A percentile compares a stretch with the other conserved stretches of the same genome.
Conservation (phyloP, 768 basidiomycete species). For the Podaxis sp. region DNA sequence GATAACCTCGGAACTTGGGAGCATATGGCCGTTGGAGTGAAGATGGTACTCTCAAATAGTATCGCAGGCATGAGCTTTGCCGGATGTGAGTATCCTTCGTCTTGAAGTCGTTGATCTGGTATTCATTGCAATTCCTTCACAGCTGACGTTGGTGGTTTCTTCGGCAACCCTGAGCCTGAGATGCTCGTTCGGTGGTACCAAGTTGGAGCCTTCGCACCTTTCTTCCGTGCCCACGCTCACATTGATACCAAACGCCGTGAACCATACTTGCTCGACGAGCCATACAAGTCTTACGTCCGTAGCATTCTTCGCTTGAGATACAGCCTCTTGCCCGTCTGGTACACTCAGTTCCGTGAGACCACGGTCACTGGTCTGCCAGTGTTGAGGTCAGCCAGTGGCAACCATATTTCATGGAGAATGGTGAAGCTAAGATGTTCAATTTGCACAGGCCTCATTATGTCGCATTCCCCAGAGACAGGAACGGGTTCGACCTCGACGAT, state of each 20-base stretch:
- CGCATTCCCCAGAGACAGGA: slow-evolving; percentile 83
- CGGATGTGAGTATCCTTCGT: slow-evolving; percentile 63
- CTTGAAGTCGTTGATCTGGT: background rate
- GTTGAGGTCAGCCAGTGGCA: slow-evolving; percentile 50
- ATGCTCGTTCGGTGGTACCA: slow-evolving; percentile 98
- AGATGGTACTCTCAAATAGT: slow-evolving; percentile 87
- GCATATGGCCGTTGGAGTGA: slow-evolving; percentile 89
- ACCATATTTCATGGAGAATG: background rate
- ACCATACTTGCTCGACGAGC: slow-evolving; percentile 88
- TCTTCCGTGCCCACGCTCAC: slow-evolving; percentile 98
- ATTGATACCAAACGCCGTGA: slow-evolving; percentile 97
- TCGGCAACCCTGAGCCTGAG: slow-evolving; percentile 91
- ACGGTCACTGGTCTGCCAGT: slow-evolving; percentile 79
- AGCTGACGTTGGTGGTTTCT: slow-evolving; percentile 99
- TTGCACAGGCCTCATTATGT: slow-evolving; percentile 85
- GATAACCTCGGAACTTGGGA: slow-evolving; percentile 98
- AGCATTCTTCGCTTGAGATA: slow-evolving; percentile 81
- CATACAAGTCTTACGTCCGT: slow-evolving; percentile 78
- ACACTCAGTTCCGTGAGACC: slow-evolving; percentile 93
- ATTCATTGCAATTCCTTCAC: slow-evolving; percentile 6
- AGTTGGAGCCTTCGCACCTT: slow-evolving; percentile 91
- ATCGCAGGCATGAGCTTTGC: slow-evolving; percentile 89
- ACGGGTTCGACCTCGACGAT: slow-evolving; percentile 87
- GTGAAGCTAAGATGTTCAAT: background rate
- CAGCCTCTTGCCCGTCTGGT: slow-evolving; percentile 88